These are phyloP conservation scores for Geotrichum histeridarum DNA, from an alignment of 1,139 yeast species.

Conservation along the genomic window DNA sequence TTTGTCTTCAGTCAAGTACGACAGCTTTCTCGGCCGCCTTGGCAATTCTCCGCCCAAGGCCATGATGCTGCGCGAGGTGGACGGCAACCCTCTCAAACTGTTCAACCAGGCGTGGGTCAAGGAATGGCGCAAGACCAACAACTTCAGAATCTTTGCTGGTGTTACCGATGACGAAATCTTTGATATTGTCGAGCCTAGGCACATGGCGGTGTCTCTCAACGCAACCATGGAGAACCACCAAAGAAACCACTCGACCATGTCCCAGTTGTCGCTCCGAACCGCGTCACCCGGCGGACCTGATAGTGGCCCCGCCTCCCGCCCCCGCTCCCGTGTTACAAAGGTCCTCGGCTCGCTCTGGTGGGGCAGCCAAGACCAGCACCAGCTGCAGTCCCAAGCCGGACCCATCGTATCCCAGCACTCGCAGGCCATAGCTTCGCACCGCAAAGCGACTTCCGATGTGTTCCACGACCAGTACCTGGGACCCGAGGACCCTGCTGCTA, in stretches of 20 bases:
- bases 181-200: constrained; percentile 79
- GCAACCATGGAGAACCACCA: constrained; percentile 7
- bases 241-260: not conserved
- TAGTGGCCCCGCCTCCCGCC: not conserved
- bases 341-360: constrained; percentile 17
- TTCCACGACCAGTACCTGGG: not conserved
- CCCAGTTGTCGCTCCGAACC: constrained; percentile 3
- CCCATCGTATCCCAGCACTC: not conserved
- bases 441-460: not conserved
- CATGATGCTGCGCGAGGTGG: constrained; percentile 34
- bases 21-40: constrained; percentile 48
- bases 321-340: constrained; percentile 5
- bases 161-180: constrained; percentile 84
- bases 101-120: constrained; percentile 57
- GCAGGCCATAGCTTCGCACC: not conserved
- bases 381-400: not conserved
- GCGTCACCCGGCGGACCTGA: constrained; percentile 1
- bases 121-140: constrained; percentile 62
- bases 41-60: constrained; percentile 38
- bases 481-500: not conserved
- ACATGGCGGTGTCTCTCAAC: constrained; percentile 38
- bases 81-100: constrained; percentile 42
- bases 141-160: constrained; percentile 62
- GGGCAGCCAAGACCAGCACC: constrained; percentile 9
- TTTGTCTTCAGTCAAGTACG: constrained; percentile 65